Evolutionary conservation across 257 asterid genomes (phyloP).

Genomic region (Asclepias syriaca): DNA sequence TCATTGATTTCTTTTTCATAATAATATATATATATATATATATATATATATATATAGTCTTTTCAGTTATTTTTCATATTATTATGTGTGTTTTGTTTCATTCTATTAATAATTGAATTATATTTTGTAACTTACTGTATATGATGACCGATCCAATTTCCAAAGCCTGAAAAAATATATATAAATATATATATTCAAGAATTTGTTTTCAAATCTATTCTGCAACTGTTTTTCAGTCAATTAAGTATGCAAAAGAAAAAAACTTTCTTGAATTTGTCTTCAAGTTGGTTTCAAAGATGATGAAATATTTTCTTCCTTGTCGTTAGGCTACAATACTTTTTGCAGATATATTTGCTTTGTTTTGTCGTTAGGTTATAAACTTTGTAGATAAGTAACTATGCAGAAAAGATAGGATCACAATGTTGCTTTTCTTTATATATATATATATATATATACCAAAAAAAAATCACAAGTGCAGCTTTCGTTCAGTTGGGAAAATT

Average conservation of each 20-base stretch:
- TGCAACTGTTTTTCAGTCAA: background rate
- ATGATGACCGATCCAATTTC: background rate
- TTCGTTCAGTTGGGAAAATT: background rate
- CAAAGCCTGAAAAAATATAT: background rate
- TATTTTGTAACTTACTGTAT: background rate
- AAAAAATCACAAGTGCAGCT: background rate
- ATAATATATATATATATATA: no score
- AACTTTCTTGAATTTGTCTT: background rate
- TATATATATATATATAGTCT: background rate
- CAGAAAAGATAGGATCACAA: background rate
- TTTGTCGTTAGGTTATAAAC: background rate
- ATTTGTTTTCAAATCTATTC: background rate
- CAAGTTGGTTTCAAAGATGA: constrained; percentile 3
- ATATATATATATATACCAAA: no score
- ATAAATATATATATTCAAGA: background rate
- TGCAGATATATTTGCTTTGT: background rate
- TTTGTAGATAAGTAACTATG: constrained; percentile 1
- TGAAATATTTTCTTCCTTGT: background rate
- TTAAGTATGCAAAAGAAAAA: background rate
- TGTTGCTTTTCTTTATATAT: background rate
- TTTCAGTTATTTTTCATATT: constrained; percentile 6
- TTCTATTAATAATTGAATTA: constrained; percentile 1
- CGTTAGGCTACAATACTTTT: no score
- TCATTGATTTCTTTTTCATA: no score
- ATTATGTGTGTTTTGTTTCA: background rate